Evolutionary conservation across 179 eudicot genomes (phyloP).

Genomic region (Sideroxylon spinosum): DNA sequence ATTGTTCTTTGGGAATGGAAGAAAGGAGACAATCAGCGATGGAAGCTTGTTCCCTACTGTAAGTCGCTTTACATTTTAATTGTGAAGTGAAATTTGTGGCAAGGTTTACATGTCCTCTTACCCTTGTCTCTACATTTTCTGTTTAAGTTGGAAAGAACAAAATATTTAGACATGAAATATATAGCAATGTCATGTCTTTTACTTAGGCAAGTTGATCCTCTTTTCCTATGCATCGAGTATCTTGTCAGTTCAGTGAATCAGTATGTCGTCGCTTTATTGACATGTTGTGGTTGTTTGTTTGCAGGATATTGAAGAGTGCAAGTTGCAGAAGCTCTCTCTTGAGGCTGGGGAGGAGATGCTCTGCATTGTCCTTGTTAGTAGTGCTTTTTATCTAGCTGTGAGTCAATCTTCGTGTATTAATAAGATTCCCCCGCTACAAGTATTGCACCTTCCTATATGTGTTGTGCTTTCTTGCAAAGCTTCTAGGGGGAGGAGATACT

Average conservation of each 20-base stretch:
- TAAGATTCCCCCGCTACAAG: no score
- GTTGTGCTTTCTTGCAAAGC: not conserved
- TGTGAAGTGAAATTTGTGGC: not conserved
- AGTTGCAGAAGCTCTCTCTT: not conserved
- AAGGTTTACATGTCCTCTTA: not conserved
- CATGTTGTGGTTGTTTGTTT: conserved; percentile 4
- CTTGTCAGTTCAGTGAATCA: not conserved
- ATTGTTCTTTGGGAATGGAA: conserved; percentile 62
- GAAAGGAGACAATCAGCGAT: conserved; percentile 78
- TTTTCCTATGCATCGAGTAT: not conserved
- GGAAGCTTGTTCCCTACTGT: conserved; percentile 71
- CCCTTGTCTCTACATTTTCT: not conserved
- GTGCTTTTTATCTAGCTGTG: no score
- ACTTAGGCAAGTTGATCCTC: not conserved
- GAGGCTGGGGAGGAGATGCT: no score
- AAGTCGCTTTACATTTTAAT: conserved; percentile 23
- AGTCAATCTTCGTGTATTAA: no score
- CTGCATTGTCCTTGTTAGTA: no score
- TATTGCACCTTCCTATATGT: no score
- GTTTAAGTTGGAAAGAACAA: not conserved
- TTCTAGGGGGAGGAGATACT: not conserved
- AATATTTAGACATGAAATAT: not conserved
- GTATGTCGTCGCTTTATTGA: not conserved
- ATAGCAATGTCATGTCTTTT: not conserved
- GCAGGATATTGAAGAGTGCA: conserved; percentile 7